Percentiles rank a stretch among this genome's conserved stretches.
Evolutionary conservation across 371 early-diverging fungal genomes (phyloP).

Genomic region (Enterocytospora artemiae): DNA sequence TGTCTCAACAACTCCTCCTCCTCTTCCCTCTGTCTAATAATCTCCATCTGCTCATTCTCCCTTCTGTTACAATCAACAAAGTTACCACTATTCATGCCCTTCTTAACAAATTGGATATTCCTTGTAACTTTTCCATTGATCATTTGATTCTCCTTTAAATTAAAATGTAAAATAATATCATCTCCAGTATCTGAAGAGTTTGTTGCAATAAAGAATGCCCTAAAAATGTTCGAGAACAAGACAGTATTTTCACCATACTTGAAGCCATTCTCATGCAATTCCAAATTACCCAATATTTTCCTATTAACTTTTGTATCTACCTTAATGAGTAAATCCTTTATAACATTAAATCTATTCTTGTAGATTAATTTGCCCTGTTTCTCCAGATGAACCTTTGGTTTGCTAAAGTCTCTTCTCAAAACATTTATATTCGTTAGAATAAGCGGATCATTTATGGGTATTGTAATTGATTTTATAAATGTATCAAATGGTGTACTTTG

Average conservation of each 20-base stretch:
- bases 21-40: conserved; percentile 85
- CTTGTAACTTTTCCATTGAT: conserved; percentile 79
- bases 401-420: conserved; percentile 41
- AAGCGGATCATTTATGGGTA: conserved; percentile 14
- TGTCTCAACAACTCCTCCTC: conserved; percentile 84
- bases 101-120: conserved; percentile 95
- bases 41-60: conserved; percentile 76
- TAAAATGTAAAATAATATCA: conserved; percentile 81
- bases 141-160: conserved; percentile 84
- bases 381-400: conserved; percentile 35
- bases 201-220: conserved; percentile 90
- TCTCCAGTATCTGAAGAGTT: conserved; percentile 90
- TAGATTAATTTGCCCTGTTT: conserved; percentile 51
- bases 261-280: conserved; percentile 58
- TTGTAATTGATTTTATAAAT: conserved; percentile 41
- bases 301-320: conserved; percentile 72
- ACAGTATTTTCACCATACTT: conserved; percentile 62
- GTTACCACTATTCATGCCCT: conserved; percentile 75
- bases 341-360: conserved; percentile 27
- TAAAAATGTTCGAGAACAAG: conserved; percentile 88
- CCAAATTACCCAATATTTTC: conserved; percentile 68
- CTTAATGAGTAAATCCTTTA: conserved; percentile 74
- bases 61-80: conserved; percentile 91
- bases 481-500: not conserved
- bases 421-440: conserved; percentile 45